A percentile compares a stretch with the other conserved stretches of the same genome.
Conservation (phyloP, 805 yeast genomes). For the Candida broadrunensis region DNA sequence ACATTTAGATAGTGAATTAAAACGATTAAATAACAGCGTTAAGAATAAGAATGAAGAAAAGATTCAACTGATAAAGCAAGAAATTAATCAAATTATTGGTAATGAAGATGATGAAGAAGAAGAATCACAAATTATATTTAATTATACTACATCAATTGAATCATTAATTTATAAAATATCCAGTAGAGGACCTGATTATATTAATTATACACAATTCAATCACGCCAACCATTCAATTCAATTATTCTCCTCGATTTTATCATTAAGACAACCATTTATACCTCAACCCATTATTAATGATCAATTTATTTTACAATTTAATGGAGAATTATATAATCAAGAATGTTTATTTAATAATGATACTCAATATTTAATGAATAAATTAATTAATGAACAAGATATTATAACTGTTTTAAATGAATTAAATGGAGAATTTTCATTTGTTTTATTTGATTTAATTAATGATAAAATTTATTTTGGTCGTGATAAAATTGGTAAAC, state of each 20-base stretch:
- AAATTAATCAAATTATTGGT: conserved; percentile 5
- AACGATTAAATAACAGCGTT: conserved; percentile 24
- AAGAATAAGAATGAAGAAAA: conserved; percentile 11
- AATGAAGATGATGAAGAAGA: not conserved
- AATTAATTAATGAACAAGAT: conserved; percentile 18
- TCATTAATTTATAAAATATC: conserved; percentile 43
- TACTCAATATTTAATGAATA: conserved; percentile 49
- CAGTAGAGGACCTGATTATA: conserved; percentile 65
- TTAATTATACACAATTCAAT: conserved; percentile 14
- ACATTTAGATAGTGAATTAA: conserved; percentile 20
- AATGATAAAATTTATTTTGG: conserved; percentile 62
- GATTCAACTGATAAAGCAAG: conserved; percentile 4
- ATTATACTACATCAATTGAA: conserved; percentile 17
- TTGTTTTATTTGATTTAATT: conserved; percentile 45
- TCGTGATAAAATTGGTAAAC: conserved; percentile 77
- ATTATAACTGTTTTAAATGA: conserved; percentile 38
- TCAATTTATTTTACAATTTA: conserved; percentile 60
- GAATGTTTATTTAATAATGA: conserved; percentile 59
- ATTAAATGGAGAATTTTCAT: conserved; percentile 85
- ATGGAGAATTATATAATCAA: conserved; percentile 82
- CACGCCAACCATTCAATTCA: conserved; percentile 19
- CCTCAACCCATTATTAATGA: conserved; percentile 55
- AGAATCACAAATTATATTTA: not conserved
- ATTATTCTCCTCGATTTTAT: conserved; percentile 68
- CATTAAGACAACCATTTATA: conserved; percentile 76